These are phyloP conservation scores for Trichoderma brevicompactum DNA, from an alignment of 2,329 filamentous ascomycete species.

Conservation along the genomic window DNA sequence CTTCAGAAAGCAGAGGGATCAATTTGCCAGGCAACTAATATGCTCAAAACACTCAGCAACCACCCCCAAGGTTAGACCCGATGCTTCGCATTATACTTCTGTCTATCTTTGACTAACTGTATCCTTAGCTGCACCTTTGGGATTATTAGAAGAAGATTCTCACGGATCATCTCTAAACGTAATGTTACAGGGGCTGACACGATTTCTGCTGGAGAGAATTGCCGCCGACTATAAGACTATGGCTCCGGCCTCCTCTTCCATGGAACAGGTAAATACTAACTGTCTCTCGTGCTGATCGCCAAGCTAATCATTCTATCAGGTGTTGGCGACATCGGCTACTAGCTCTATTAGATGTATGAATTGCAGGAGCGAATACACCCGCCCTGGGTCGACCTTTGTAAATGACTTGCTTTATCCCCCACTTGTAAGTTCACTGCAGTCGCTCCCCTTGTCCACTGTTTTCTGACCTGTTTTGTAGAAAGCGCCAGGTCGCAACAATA, in stretches of 20 bases:
- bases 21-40: slow-evolving; percentile 94
- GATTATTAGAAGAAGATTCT: slow-evolving; percentile 82
- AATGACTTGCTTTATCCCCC: slow-evolving; percentile 84
- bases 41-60: slow-evolving; percentile 85
- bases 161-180: slow-evolving; percentile 73
- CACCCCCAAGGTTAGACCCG: slow-evolving; percentile 69
- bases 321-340: slow-evolving; percentile 71
- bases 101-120: not conserved
- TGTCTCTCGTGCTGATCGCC: not conserved
- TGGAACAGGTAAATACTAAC: slow-evolving; percentile 66
- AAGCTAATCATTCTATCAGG: not conserved
- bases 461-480: slow-evolving; percentile 46
- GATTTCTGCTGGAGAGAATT: slow-evolving; percentile 84
- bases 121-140: slow-evolving; percentile 66
- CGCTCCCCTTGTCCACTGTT: not conserved
- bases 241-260: slow-evolving; percentile 61
- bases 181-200: slow-evolving; percentile 84
- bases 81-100: not conserved
- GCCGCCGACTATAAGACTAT: slow-evolving; percentile 75
- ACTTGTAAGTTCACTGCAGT: slow-evolving; percentile 36
- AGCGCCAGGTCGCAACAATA: slow-evolving; percentile 52
- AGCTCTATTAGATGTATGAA: slow-evolving; percentile 81
- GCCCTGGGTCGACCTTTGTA: slow-evolving; percentile 77
- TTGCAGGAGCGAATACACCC: slow-evolving; percentile 83
- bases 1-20: slow-evolving; percentile 91